Evolutionary conservation across 2,329 filamentous ascomycete genomes (phyloP).

Genomic region (Elsinoe ampelina): DNA sequence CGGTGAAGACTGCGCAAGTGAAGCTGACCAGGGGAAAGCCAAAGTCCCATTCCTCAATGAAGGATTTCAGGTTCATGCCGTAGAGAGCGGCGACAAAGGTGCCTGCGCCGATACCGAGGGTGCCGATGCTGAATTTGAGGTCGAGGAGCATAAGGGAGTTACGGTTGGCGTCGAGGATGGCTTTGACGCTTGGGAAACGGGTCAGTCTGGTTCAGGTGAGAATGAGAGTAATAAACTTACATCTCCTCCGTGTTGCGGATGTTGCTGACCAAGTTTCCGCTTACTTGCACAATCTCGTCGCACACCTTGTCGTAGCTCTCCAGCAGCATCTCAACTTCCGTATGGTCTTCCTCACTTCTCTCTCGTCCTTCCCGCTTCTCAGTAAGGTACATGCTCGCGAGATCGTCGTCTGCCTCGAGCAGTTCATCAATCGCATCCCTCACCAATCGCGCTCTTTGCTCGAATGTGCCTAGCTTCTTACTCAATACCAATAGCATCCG

Average conservation of each 20-base stretch:
- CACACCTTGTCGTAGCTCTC: slow-evolving; percentile 97
- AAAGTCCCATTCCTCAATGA: slow-evolving; percentile 85
- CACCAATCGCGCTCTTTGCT: slow-evolving; percentile 91
- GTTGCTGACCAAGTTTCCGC: slow-evolving; percentile 82
- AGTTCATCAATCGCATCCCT: slow-evolving; percentile 91
- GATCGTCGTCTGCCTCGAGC: slow-evolving; percentile 89
- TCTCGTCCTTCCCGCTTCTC: slow-evolving; percentile 70
- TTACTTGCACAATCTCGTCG: slow-evolving; percentile 94
- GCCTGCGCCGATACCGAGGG: slow-evolving; percentile 85
- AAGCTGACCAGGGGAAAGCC: slow-evolving; percentile 72
- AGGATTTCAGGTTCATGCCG: slow-evolving; percentile 98
- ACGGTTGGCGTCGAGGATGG: slow-evolving; percentile 93
- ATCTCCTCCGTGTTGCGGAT: slow-evolving; percentile 99
- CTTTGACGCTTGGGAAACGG: slow-evolving; percentile 62
- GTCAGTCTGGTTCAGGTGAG: background rate
- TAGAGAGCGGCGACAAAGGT: slow-evolving; percentile 98
- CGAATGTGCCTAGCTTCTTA: slow-evolving; percentile 92
- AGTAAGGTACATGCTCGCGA: slow-evolving; percentile 89
- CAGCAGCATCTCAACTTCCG: slow-evolving; percentile 91
- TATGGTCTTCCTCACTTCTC: slow-evolving; percentile 76
- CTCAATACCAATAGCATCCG: slow-evolving; percentile 84
- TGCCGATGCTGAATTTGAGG: slow-evolving; percentile 91
- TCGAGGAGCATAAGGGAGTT: slow-evolving; percentile 97
- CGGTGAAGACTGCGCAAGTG: slow-evolving; percentile 61
- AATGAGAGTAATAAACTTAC: slow-evolving; percentile 44